phyloP scores from a whole-genome alignment of 163 green algal species.

The Scenedesmus sp. region DNA sequence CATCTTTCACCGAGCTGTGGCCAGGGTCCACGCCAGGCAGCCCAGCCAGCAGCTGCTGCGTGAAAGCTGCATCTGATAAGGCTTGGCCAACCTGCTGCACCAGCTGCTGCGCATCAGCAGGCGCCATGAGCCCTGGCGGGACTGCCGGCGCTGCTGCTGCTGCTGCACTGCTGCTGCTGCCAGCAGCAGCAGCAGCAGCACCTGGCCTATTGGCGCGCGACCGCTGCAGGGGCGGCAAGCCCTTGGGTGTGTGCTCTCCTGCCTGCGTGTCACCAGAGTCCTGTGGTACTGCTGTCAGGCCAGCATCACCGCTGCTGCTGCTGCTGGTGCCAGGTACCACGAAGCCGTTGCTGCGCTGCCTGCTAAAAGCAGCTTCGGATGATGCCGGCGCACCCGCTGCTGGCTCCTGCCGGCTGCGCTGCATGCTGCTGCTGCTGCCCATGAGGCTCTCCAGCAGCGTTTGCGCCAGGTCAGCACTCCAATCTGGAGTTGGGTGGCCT shows the following conservation, averaged over 20 bases:
- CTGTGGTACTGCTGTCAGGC: background rate
- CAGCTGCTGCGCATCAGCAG: background rate
- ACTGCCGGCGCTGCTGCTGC: background rate
- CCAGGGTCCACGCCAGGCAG: slow-evolving; percentile 3
- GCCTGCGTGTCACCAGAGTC: background rate
- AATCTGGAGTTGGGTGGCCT: background rate
- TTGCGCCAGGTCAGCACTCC: background rate
- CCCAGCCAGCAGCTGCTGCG: slow-evolving; percentile 14
- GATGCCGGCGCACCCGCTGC: background rate
- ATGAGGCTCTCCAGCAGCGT: background rate
- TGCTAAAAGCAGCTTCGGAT: background rate
- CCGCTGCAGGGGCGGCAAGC: background rate
- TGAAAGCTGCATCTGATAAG: background rate
- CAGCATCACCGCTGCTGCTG: background rate
- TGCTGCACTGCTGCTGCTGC: background rate
- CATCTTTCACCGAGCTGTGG: background rate
- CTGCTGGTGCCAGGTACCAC: slow-evolving; percentile 9
- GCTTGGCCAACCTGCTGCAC: background rate
- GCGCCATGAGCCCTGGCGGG: background rate
- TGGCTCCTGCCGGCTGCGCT: background rate
- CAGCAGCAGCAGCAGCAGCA: background rate
- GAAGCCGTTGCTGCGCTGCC: slow-evolving; percentile 24
- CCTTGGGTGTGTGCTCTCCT: background rate
- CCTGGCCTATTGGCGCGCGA: background rate
- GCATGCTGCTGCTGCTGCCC: background rate